phyloP scores from a whole-genome alignment of 768 basidiomycete genomes.

The Russula compacta region DNA sequence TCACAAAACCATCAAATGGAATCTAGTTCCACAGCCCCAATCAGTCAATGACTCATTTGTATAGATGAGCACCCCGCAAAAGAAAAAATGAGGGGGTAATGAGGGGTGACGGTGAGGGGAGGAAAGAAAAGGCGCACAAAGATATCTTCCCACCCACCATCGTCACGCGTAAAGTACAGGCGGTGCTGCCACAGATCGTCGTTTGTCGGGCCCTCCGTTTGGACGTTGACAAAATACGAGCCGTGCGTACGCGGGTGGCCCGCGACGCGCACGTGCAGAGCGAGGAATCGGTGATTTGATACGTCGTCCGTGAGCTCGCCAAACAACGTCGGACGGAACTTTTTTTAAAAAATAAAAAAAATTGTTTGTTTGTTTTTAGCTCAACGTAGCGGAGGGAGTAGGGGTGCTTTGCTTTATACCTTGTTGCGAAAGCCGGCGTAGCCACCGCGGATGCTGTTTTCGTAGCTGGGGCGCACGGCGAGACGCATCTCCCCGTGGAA shows the following conservation, averaged over 20 bases:
- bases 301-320: conserved; percentile 82
- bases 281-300: conserved; percentile 70
- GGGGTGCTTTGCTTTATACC: conserved; percentile 34
- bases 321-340: conserved; percentile 77
- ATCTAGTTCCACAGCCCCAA: conserved; percentile 40
- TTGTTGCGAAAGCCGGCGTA: conserved; percentile 89
- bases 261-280: conserved; percentile 65
- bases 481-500: conserved; percentile 80
- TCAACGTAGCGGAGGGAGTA: too few relatives aligned
- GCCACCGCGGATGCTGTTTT: conserved; percentile 66
- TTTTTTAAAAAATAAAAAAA: too few relatives aligned
- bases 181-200: conserved; percentile 94
- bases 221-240: conserved; percentile 90
- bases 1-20: conserved; percentile 67
- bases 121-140: conserved; percentile 43
- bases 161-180: conserved; percentile 61
- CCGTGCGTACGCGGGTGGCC: conserved; percentile 70
- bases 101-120: not conserved
- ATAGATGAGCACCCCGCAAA: too few relatives aligned
- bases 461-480: conserved; percentile 54
- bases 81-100: not conserved
- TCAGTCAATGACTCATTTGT: too few relatives aligned
- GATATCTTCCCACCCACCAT: conserved; percentile 72
- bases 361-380: too few relatives aligned
- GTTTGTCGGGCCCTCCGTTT: conserved; percentile 73